These are phyloP conservation scores for Smallanthus sonchifolius DNA, from an alignment of 129 eudicot species.

Conservation along the genomic window DNA sequence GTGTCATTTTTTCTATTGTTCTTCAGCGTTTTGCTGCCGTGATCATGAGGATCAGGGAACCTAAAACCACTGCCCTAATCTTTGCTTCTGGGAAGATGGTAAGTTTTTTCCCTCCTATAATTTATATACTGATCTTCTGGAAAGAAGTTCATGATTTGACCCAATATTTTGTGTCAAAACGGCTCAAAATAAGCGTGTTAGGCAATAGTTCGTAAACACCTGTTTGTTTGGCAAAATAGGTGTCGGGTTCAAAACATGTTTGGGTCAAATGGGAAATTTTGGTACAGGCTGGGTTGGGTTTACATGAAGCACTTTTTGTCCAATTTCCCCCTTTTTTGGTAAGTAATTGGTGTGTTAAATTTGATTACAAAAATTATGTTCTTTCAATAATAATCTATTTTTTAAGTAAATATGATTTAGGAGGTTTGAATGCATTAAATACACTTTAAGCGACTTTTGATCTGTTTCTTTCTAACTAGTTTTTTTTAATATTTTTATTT, in stretches of 20 bases:
- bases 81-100: conserved; percentile 98
- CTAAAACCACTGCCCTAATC: conserved; percentile 84
- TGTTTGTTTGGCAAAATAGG: no score
- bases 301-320: not conserved
- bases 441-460: not conserved
- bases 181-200: not conserved
- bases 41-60: conserved; percentile 93
- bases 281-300: not conserved
- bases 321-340: not conserved
- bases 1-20: not conserved
- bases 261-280: not conserved
- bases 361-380: not conserved
- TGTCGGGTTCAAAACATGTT: not conserved
- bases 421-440: not conserved
- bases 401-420: not conserved
- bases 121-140: not conserved
- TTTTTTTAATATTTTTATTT: not conserved
- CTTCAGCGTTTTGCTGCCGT: conserved; percentile 97
- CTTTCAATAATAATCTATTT: not conserved
- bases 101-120: conserved; percentile 14
- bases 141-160: not conserved
- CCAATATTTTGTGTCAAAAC: not conserved
- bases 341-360: not conserved
- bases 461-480: not conserved
- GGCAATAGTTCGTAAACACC: not conserved